Evolutionary conservation across 2,329 filamentous ascomycete species (phyloP).

Genomic region (Diplocarpon mali): DNA sequence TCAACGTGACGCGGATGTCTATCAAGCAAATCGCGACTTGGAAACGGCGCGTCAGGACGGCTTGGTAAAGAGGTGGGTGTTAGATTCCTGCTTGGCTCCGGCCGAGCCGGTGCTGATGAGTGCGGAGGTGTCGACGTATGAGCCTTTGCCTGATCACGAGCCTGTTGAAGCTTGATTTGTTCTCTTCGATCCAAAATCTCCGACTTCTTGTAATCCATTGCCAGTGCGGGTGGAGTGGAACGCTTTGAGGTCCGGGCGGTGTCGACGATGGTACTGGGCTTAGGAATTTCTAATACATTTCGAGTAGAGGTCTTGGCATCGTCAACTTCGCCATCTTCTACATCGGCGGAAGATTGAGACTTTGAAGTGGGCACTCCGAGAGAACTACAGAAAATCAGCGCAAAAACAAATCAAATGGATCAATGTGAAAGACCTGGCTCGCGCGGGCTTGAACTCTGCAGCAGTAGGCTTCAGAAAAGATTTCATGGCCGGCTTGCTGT

Average conservation of each 20-base stretch:
- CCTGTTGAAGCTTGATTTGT: conserved; percentile 20
- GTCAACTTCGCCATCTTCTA: conserved; percentile 64
- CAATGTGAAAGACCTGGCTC: conserved; percentile 24
- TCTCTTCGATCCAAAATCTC: conserved; percentile 23
- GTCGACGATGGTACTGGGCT: conserved; percentile 1
- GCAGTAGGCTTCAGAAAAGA: conserved; percentile 47
- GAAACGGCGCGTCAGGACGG: conserved; percentile 26
- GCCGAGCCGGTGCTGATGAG: conserved; percentile 15
- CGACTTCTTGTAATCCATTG: conserved; percentile 18
- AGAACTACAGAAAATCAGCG: conserved; percentile 28
- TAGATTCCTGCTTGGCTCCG: conserved; percentile 14
- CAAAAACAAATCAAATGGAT: background rate
- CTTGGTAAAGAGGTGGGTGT: conserved; percentile 18
- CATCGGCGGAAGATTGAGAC: conserved; percentile 33
- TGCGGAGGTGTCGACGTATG: conserved; percentile 11
- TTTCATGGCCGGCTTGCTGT: conserved; percentile 1
- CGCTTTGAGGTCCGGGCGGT: conserved; percentile 6
- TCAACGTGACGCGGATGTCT: conserved; percentile 24
- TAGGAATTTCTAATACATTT: conserved; percentile 1
- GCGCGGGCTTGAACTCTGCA: conserved; percentile 50
- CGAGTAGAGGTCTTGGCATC: conserved; percentile 37
- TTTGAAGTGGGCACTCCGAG: conserved; percentile 26
- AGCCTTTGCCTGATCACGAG: conserved; percentile 10
- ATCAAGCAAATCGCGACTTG: conserved; percentile 21
- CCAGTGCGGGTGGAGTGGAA: conserved; percentile 4